Base-by-base conservation (phyloP, 176 grass and related monocot species). In the Alopecurus myosuroides region DNA sequence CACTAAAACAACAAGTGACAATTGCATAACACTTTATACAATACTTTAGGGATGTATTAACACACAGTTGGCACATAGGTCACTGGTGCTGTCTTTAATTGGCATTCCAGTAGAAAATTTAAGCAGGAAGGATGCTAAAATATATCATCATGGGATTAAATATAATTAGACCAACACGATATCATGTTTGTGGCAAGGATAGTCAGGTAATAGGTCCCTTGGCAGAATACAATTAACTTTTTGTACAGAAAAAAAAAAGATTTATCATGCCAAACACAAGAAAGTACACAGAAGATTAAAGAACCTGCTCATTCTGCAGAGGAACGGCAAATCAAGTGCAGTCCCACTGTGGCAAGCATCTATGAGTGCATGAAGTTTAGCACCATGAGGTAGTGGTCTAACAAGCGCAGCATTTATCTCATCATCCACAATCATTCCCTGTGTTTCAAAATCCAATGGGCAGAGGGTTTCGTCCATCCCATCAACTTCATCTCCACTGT, bases 321-420 rank as follows among this genome's bases (percentile, higher is more conserved):
- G 89, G 69, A 89, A 99, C 45, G 94, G 91, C 66, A 99, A 84
- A 92, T 99, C 97, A 76, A 99, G 94, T 22, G 92, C 86, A 34
- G 97, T 99, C 53, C 97, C 97, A 77, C 97, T 99, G 66, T 99
- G 97, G 83, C 97, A 99, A 60, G 97, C 90, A 86, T 99, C 97
- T 63, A 99, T 94, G 23, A 99, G 88, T 46, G 97, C 93, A 77
- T 99, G 97, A 90, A 99, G 97, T 78, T 87, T 96, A 69, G 94
- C 94, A 53, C 97, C 97, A 42, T 44, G 84, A 77, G 91, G 91
- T 81, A 99, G 91, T 35, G 93, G 94, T 84, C 94, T 90, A 66
- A 99, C 90, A 64, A 99, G 41, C 1, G 88, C 80, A 22, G 90
- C 10, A 87, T 99, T 99, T 40, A 96, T 96, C 86, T 99, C 97